Evolutionary conservation across 2,329 filamentous ascomycete species (phyloP).

Genomic region (Orbilia oligospora): DNA sequence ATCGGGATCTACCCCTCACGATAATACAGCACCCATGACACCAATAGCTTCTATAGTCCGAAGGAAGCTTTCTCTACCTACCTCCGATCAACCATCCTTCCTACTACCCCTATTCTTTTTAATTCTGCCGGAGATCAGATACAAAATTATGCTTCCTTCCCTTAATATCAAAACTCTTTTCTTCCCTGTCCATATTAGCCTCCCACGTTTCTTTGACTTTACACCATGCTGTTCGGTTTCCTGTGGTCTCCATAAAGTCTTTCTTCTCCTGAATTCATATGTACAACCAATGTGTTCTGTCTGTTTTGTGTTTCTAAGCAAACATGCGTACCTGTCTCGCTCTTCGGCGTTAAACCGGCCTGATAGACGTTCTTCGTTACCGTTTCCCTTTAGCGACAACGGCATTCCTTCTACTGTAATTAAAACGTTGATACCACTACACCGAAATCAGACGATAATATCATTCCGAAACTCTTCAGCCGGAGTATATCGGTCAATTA

Average conservation of each 20-base stretch:
- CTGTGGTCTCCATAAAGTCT: constrained; percentile 17
- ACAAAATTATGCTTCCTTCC: constrained; percentile 33
- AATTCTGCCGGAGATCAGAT: constrained; percentile 48
- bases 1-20: constrained; percentile 38
- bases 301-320: constrained; percentile 19
- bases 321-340: constrained; percentile 12
- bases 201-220: constrained; percentile 6
- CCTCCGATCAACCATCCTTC: not conserved
- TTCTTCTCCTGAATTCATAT: constrained; percentile 21
- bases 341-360: constrained; percentile 9
- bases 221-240: constrained; percentile 14
- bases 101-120: constrained; percentile 17
- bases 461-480: not conserved
- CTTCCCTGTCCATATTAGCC: constrained; percentile 56
- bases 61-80: constrained; percentile 7
- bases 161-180: constrained; percentile 39
- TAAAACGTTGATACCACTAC: constrained; percentile 22
- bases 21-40: constrained; percentile 37
- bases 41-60: not conserved
- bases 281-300: constrained; percentile 28
- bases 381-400: constrained; percentile 14
- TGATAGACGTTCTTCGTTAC: constrained; percentile 14
- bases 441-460: constrained; percentile 18
- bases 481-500: not conserved
- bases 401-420: constrained; percentile 16